These are phyloP conservation scores for Xylaria sp. DNA, from an alignment of 2,329 filamentous ascomycete genomes.

Conservation along the genomic window DNA sequence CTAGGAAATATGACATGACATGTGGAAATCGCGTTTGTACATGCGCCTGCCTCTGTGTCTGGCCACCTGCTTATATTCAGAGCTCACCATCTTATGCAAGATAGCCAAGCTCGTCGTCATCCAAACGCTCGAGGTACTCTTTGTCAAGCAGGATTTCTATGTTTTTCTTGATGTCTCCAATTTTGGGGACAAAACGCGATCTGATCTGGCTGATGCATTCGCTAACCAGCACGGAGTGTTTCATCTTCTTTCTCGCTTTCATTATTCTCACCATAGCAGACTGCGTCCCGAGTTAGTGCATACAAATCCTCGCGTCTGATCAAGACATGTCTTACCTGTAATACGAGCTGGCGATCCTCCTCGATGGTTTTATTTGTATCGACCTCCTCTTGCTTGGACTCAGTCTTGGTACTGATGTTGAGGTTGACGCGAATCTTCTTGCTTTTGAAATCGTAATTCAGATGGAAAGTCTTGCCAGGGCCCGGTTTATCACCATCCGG, in stretches of 20 bases:
- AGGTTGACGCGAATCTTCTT: slow-evolving; percentile 98
- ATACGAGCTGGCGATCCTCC: slow-evolving; percentile 94
- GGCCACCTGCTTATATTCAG: neutral
- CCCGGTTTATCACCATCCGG: slow-evolving; percentile 80
- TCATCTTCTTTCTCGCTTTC: slow-evolving; percentile 99
- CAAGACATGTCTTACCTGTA: slow-evolving; percentile 77
- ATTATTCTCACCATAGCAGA: slow-evolving; percentile 99
- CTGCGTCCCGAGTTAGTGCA: slow-evolving; percentile 58
- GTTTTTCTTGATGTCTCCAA: slow-evolving; percentile 98
- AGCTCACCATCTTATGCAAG: slow-evolving; percentile 72
- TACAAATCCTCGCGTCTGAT: slow-evolving; percentile 24
- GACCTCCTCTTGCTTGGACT: slow-evolving; percentile 94
- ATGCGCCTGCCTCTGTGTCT: slow-evolving; percentile 5
- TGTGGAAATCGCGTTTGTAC: slow-evolving; percentile 14
- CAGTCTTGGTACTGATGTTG: slow-evolving; percentile 93
- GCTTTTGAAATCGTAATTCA: slow-evolving; percentile 97
- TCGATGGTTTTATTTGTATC: slow-evolving; percentile 99
- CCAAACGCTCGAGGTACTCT: slow-evolving; percentile 95
- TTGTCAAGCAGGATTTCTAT: slow-evolving; percentile 99
- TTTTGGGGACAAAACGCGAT: slow-evolving; percentile 89
- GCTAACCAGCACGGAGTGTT: slow-evolving; percentile 91
- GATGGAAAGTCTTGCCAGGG: slow-evolving; percentile 79
- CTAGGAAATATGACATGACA: slow-evolving; percentile 10
- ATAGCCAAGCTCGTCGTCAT: slow-evolving; percentile 94
- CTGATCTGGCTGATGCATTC: slow-evolving; percentile 97